Conservation (phyloP, 1,139 yeast species). For the Taiozyma sp. region DNA sequence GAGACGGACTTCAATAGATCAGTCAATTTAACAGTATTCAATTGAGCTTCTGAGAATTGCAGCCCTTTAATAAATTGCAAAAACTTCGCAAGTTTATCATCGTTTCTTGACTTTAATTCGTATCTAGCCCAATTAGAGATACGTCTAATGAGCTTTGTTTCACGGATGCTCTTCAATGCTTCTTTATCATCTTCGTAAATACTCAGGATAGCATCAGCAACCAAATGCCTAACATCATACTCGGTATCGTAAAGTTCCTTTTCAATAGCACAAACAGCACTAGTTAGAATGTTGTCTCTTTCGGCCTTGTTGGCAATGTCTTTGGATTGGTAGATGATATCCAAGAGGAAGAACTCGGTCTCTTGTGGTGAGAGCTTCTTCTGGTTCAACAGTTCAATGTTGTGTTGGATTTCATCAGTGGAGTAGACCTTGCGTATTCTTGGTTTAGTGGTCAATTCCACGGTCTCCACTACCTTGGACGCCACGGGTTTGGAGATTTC, state of each 20-base stretch:
- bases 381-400: not conserved
- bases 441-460: not conserved
- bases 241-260: conserved; percentile 2
- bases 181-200: not conserved
- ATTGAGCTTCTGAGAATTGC: not conserved
- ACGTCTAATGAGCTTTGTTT: not conserved
- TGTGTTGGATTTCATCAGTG: not conserved
- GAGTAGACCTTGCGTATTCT: not conserved
- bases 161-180: not conserved
- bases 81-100: not conserved
- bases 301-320: not conserved
- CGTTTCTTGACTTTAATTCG: not conserved
- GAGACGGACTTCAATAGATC: not conserved
- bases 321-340: not conserved
- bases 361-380: not conserved
- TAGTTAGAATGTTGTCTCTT: not conserved
- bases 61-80: not conserved
- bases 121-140: conserved; percentile 7
- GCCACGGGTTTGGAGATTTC: not conserved
- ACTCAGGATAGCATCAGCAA: not conserved
- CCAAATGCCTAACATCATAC: conserved; percentile 3
- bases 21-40: not conserved
- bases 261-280: not conserved
- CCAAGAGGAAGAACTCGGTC: not conserved
- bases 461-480: not conserved